Conservation (phyloP, 2,329 filamentous ascomycete genomes). For the Penicillium glabrum region DNA sequence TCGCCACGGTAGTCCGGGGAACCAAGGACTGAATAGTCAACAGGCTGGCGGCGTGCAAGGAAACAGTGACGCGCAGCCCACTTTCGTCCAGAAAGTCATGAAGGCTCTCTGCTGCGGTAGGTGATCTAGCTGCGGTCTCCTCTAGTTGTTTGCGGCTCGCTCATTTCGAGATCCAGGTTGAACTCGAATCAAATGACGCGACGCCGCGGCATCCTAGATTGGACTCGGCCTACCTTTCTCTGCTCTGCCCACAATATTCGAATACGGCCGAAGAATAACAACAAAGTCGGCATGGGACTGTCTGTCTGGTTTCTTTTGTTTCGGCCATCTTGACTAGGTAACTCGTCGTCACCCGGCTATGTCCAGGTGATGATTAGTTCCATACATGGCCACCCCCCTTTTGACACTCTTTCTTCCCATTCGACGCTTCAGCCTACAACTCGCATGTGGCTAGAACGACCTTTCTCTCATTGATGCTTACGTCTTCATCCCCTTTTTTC, state of each 20-base stretch:
- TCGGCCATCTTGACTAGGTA: not conserved
- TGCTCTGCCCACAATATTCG: slow-evolving; percentile 16
- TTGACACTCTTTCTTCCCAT: slow-evolving; percentile 19
- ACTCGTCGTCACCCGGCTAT: not conserved
- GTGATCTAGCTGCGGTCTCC: slow-evolving; percentile 27
- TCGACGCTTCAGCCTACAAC: slow-evolving; percentile 19
- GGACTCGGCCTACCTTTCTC: slow-evolving; percentile 10
- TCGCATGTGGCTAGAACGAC: slow-evolving; percentile 24
- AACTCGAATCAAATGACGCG: slow-evolving; percentile 20
- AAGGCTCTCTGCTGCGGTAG: slow-evolving; percentile 87
- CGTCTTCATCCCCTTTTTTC: slow-evolving; percentile 27
- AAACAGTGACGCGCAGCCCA: slow-evolving; percentile 68
- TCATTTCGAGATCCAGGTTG: slow-evolving; percentile 36
- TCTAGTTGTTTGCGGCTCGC: slow-evolving; percentile 20
- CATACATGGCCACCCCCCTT: slow-evolving; percentile 5
- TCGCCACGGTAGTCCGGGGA: slow-evolving; percentile 54
- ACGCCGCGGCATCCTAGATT: slow-evolving; percentile 14
- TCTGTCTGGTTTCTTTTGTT: slow-evolving; percentile 15
- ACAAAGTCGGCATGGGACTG: slow-evolving; percentile 23
- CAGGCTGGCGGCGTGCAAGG: slow-evolving; percentile 57
- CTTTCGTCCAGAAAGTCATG: slow-evolving; percentile 87
- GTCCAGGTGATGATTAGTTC: not conserved
- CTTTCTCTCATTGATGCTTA: slow-evolving; percentile 27
- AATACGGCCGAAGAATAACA: slow-evolving; percentile 14
- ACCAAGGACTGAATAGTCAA: slow-evolving; percentile 60